Base-by-base conservation (phyloP, 2,329 filamentous ascomycete genomes). In the Exophiala xenobiotica region DNA sequence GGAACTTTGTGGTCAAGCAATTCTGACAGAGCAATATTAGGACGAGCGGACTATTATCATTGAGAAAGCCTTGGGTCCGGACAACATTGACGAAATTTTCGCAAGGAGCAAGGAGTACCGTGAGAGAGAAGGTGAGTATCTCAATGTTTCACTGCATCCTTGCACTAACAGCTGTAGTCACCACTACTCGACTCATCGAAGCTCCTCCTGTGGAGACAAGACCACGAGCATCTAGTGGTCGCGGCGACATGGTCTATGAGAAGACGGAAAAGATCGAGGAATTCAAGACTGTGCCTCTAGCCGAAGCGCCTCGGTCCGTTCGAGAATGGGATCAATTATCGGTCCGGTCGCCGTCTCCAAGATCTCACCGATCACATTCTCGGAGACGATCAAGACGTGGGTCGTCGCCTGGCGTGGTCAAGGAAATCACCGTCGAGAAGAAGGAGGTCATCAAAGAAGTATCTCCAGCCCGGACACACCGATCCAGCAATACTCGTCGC, bases 51-150 rank as follows among this genome's bases (percentile, higher is more conserved):
- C 86, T 18, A 83, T 93, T 61, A 81, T 96, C 46, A 83, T 97
- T 26, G 83, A 87, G 61, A 86, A 88, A 65, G 91, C 92, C 7
- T 78, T 97, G 4, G 88, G 89, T 12, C 91, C 95, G 62, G 83
- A 92, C 14, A 90, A 96, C 62, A 96, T 96, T 57, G 90, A 96
- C 61, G 87, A 95, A 63, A 78, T 96, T 38, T 87, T 96, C 62
- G 86, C 83, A 63, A 76, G 90, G 43, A 95, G 89, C 68, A 87
- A 90, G 63, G 83, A 86, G 24, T 90, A 89, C 70, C 84, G 61
- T 50, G 60, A 57, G 43, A 51, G 58, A 49, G 52, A 61, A 57
- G 51, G 51, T 61, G 38, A 50, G 58, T 53, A 44, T 26, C 5
- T 23, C 16, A 22, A 44, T 46, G 33, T 11, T 41, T 9, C 47